Conservation (phyloP, 768 basidiomycete genomes). For the Podaxis rugospora region DNA sequence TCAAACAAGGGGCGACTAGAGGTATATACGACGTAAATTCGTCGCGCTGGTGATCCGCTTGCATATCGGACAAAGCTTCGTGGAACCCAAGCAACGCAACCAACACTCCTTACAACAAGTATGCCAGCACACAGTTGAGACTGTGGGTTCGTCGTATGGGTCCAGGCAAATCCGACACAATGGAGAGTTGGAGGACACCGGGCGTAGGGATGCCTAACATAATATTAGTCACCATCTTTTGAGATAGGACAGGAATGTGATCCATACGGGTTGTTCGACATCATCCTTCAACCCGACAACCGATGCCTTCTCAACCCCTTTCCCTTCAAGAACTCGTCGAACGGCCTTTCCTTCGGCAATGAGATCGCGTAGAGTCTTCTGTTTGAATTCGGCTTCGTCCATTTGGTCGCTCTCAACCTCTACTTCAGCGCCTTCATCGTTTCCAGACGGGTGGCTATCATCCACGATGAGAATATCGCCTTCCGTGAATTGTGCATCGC, state of each 20-base stretch:
- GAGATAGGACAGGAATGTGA: constrained; percentile 2
- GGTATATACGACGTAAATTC: constrained; percentile 74
- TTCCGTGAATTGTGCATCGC: constrained; percentile 74
- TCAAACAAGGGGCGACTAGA: constrained; percentile 30
- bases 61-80: constrained; percentile 83
- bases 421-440: constrained; percentile 35
- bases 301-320: constrained; percentile 43
- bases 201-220: constrained; percentile 37
- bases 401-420: constrained; percentile 38
- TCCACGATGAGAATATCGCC: constrained; percentile 51
- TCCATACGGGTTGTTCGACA: constrained; percentile 48
- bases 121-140: constrained; percentile 86
- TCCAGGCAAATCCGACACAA: constrained; percentile 80
- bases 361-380: constrained; percentile 44
- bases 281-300: constrained; percentile 59
- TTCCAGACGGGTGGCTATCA: constrained; percentile 16
- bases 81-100: constrained; percentile 79
- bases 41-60: constrained; percentile 76
- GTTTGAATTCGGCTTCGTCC: constrained; percentile 25
- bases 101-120: constrained; percentile 81
- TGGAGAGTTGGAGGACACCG: constrained; percentile 37
- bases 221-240: neutral
- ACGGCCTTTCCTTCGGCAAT: constrained; percentile 47
- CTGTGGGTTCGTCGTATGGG: constrained; percentile 71
- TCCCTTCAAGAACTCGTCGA: constrained; percentile 23